These are phyloP conservation scores for Leptosphaerulina australis DNA, from an alignment of 2,329 filamentous ascomycete genomes.

Conservation along the genomic window DNA sequence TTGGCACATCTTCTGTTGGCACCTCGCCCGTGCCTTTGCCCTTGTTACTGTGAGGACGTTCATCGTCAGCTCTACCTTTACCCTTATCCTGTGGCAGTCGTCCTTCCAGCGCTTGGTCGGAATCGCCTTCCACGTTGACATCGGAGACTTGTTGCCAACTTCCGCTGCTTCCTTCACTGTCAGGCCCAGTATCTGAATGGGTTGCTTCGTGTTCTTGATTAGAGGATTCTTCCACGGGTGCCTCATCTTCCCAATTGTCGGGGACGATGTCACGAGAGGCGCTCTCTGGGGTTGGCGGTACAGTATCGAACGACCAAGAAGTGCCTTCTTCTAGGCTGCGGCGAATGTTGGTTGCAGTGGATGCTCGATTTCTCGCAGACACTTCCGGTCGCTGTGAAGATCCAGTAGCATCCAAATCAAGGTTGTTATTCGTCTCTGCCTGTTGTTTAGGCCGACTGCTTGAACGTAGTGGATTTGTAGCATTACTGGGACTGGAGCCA, in stretches of 20 bases:
- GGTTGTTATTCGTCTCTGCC: conserved; percentile 3
- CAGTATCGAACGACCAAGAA: conserved; percentile 41
- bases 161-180: conserved; percentile 47
- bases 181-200: conserved; percentile 36
- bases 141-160: conserved; percentile 51
- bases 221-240: conserved; percentile 8
- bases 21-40: not conserved
- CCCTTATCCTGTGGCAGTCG: conserved; percentile 32
- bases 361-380: conserved; percentile 54
- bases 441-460: conserved; percentile 21
- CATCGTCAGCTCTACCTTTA: conserved; percentile 32
- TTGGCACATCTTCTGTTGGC: not conserved
- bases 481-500: conserved; percentile 10
- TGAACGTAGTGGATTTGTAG: conserved; percentile 18
- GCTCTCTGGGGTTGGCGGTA: conserved; percentile 20
- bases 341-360: conserved; percentile 55
- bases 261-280: conserved; percentile 18
- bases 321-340: conserved; percentile 54
- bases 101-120: conserved; percentile 37
- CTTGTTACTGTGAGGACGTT: not conserved
- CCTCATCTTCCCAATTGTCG: conserved; percentile 39
- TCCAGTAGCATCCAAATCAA: conserved; percentile 17
- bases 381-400: conserved; percentile 51
- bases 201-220: conserved; percentile 9
- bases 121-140: conserved; percentile 33